phyloP scores from a whole-genome alignment of 345 rosid species.

The Sapria himalayana region DNA sequence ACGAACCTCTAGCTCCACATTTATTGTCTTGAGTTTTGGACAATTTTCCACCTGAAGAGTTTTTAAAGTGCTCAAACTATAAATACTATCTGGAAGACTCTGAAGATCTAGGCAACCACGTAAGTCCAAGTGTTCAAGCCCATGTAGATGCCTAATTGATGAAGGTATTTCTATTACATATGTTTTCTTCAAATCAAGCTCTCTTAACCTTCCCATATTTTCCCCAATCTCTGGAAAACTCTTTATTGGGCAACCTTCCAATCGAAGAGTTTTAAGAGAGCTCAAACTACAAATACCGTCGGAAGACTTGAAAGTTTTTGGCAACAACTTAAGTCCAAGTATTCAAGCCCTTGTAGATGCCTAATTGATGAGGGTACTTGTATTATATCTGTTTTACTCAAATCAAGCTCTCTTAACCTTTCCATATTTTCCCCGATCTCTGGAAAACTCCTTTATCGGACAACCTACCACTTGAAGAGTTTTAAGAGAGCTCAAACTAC shows the following conservation, averaged over 20 bases:
- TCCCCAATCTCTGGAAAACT: slow-evolving; percentile 11
- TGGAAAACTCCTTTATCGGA: no score
- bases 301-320: slow-evolving; percentile 8
- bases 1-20: slow-evolving; percentile 1
- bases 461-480: no score
- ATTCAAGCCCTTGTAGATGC: slow-evolving; percentile 10
- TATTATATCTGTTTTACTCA: slow-evolving; percentile 12
- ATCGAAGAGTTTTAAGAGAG: slow-evolving; percentile 11
- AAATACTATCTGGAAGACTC: no score
- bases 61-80: no score
- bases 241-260: slow-evolving; percentile 12
- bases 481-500: no score
- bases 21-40: slow-evolving; percentile 7
- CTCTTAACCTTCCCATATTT: slow-evolving; percentile 12
- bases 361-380: slow-evolving; percentile 11
- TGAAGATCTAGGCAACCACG: no score
- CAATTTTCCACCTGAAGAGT: no score
- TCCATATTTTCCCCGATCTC: no score
- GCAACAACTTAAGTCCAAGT: slow-evolving; percentile 9
- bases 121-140: no score
- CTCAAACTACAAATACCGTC: slow-evolving; percentile 12
- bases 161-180: slow-evolving; percentile 2
- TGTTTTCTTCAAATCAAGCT: slow-evolving; percentile 7
- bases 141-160: no score
- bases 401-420: slow-evolving; percentile 11